These are phyloP conservation scores for Blastocystis hominis DNA, from an alignment of 352 stramenopile species.

Conservation along the genomic window DNA sequence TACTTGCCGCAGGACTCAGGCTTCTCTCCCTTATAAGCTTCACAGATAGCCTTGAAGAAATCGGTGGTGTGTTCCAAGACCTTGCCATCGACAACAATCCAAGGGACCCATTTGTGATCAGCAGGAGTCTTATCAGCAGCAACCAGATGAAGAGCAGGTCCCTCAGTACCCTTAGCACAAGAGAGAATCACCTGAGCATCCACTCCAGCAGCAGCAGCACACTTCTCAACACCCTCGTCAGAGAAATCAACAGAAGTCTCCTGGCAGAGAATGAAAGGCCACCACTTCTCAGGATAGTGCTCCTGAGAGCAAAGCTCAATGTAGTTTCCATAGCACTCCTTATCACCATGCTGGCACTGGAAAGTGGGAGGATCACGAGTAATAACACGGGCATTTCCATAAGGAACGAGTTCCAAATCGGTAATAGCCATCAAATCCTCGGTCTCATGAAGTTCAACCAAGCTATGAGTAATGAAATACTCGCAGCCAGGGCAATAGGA, in stretches of 20 bases:
- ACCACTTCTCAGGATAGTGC: conserved; percentile 40
- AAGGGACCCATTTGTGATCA: conserved; percentile 51
- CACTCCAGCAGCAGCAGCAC: background rate
- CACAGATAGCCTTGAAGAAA: conserved; percentile 19
- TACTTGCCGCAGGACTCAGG: conserved; percentile 4
- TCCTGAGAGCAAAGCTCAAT: conserved; percentile 44
- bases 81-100: conserved; percentile 39
- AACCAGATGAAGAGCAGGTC: conserved; percentile 43
- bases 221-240: conserved; percentile 48
- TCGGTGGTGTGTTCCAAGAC: background rate
- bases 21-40: conserved; percentile 55
- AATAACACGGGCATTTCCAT: conserved; percentile 46
- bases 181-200: conserved; percentile 23
- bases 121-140: conserved; percentile 49
- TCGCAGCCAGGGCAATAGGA: conserved; percentile 54
- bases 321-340: conserved; percentile 57
- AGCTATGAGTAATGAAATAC: background rate
- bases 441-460: background rate
- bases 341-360: conserved; percentile 52
- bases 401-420: conserved; percentile 53
- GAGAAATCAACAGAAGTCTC: conserved; percentile 39
- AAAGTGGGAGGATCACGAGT: conserved; percentile 56
- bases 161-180: conserved; percentile 52
- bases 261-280: conserved; percentile 47
- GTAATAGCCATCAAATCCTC: conserved; percentile 37